Conservation (phyloP, 805 yeast genomes). For the Yueomyces sp. region DNA sequence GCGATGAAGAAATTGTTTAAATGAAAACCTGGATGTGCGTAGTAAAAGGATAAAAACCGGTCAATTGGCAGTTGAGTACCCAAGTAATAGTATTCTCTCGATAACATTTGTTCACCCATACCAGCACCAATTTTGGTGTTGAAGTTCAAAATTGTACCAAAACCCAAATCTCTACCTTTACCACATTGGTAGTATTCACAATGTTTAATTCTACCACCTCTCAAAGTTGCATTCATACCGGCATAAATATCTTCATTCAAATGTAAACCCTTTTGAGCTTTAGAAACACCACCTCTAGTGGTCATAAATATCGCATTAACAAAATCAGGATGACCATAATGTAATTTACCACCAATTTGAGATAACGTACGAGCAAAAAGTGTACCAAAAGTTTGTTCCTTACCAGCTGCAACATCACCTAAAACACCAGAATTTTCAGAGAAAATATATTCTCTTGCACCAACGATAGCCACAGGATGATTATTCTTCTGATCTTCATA, state of each 20-base stretch:
- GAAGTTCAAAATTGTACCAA: conserved; percentile 74
- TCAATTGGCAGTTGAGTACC: conserved; percentile 74
- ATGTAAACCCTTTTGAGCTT: conserved; percentile 77
- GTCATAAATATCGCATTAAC: conserved; percentile 63
- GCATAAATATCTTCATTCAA: conserved; percentile 82
- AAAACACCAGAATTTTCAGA: conserved; percentile 75
- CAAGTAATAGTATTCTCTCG: conserved; percentile 70
- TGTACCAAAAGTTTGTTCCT: conserved; percentile 82
- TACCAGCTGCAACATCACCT: conserved; percentile 86
- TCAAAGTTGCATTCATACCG: conserved; percentile 69
- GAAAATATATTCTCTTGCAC: conserved; percentile 80
- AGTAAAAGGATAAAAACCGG: conserved; percentile 69
- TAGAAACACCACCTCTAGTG: conserved; percentile 80
- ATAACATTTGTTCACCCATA: conserved; percentile 83
- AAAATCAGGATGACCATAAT: conserved; percentile 85
- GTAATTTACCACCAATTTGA: conserved; percentile 75
- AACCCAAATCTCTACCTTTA: conserved; percentile 81
- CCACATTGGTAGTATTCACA: conserved; percentile 86
- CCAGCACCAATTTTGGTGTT: conserved; percentile 86
- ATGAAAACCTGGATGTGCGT: conserved; percentile 83
- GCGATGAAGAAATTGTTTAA: conserved; percentile 69
- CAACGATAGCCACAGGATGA: conserved; percentile 73
- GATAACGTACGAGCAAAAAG: conserved; percentile 72
- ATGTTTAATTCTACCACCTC: conserved; percentile 83
- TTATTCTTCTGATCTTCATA: conserved; percentile 35